Percentiles rank a stretch among this genome's conserved stretches.
Evolutionary conservation across 2,329 filamentous ascomycete species (phyloP).

Genomic region (Dactylellina parvicollis): DNA sequence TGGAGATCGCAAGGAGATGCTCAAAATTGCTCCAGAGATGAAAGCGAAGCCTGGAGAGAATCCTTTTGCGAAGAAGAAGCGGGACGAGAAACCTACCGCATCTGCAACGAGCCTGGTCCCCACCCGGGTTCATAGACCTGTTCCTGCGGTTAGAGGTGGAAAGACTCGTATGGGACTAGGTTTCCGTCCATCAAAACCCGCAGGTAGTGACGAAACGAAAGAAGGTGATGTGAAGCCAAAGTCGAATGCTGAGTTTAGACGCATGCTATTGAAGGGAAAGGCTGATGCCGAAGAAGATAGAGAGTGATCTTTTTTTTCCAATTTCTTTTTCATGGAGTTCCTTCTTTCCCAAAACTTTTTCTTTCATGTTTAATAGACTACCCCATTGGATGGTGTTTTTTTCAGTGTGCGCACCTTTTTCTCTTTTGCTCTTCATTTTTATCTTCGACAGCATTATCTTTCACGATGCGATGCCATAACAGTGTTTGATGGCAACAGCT

Average conservation of each 20-base stretch:
- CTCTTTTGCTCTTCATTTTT: neutral
- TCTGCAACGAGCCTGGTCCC: conserved; percentile 36
- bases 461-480: conserved; percentile 1
- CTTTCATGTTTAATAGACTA: conserved; percentile 26
- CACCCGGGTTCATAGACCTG: conserved; percentile 63
- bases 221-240: conserved; percentile 61
- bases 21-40: conserved; percentile 52
- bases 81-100: conserved; percentile 55
- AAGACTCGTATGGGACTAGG: conserved; percentile 58
- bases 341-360: conserved; percentile 8
- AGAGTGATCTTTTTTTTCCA: conserved; percentile 20
- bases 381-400: conserved; percentile 10
- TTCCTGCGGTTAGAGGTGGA: conserved; percentile 62
- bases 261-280: conserved; percentile 56
- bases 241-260: conserved; percentile 58
- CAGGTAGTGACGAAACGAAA: conserved; percentile 55
- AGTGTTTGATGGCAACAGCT: conserved; percentile 1
- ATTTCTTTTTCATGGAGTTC: neutral
- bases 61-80: conserved; percentile 59
- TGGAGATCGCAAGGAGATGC: conserved; percentile 60
- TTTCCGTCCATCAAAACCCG: conserved; percentile 58
- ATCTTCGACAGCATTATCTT: conserved; percentile 19
- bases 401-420: neutral
- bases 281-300: conserved; percentile 37
- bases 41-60: conserved; percentile 57